Base-by-base conservation (phyloP, 2,329 filamentous ascomycete genomes). In the Pseudocercospora ulei region DNA sequence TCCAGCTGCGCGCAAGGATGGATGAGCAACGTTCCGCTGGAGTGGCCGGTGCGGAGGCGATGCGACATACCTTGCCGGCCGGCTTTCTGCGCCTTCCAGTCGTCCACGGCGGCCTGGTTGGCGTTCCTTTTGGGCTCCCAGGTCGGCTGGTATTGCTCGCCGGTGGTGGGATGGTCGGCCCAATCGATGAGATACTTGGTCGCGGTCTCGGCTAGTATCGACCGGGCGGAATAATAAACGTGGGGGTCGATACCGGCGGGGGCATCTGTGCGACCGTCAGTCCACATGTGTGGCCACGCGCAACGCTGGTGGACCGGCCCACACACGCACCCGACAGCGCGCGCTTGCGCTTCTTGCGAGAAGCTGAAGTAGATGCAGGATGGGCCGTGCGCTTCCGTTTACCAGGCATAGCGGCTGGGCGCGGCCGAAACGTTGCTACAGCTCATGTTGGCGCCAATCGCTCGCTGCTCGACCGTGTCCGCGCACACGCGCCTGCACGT, bases 161-260 rank as follows among this genome's bases (percentile, higher is more conserved):
- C 71, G 24, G 70, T 72, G 2, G 49, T 43, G n/a, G 64, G 58
- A 50, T 76, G 59, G 42, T 70, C 66, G 31, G 64, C 66, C 75
- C 75, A 78, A 51, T 75, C 67, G 37, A 78, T 66, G 2, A 64
- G 53, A 48, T 76, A 79, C n/a, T 62, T 45, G 7, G 53, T 53
- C 14, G 51, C 52, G 16, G 31, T 50, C 29, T 62, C 60, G 25
- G 52, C 42, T 12, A 65, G 43, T 23, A 65, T 63, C 4, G 38
- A 46, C 12, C 48, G 44, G 22, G 57, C 45, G 7, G 38, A 39
- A 23, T 52, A 63, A 11, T 52, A 48, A 14, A 46, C 29, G 2
- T 56, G 41, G 19, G 27, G 29, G 41, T 55, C 51, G 12, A 55
- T 28, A 4, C 54, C 41, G n/a, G 39, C 24, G 26, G 35, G 9